Evolutionary conservation across 106 monocot genomes (phyloP).

Genomic region (Chionographis japonica): DNA sequence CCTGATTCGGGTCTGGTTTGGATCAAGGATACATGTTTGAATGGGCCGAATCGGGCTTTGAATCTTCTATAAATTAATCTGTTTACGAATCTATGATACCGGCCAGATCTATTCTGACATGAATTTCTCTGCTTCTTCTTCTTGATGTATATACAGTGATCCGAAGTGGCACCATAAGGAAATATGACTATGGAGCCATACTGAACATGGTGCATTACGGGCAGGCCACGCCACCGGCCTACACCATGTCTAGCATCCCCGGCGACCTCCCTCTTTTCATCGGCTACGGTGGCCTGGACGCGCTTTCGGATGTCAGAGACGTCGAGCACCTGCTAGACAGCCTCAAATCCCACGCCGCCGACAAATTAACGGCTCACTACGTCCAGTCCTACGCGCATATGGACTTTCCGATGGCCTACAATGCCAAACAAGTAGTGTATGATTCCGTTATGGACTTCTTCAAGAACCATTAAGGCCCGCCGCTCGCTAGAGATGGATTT

Average conservation of each 20-base stretch:
- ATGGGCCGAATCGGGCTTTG: too few relatives aligned
- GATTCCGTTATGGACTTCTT: constrained; percentile 39
- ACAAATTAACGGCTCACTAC: constrained; percentile 34
- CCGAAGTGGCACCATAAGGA: constrained; percentile 21
- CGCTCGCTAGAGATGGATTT: neutral
- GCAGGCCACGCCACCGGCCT: constrained; percentile 30
- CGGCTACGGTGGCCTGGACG: constrained; percentile 47
- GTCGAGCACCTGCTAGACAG: constrained; percentile 26
- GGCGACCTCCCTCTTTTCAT: constrained; percentile 35
- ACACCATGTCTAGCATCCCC: constrained; percentile 40
- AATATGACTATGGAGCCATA: constrained; percentile 27
- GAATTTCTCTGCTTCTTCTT: neutral
- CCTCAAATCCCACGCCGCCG: constrained; percentile 23
- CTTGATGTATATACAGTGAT: constrained; percentile 21
- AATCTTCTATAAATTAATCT: too few relatives aligned
- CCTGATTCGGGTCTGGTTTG: too few relatives aligned
- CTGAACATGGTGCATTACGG: constrained; percentile 38
- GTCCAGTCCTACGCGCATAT: constrained; percentile 33
- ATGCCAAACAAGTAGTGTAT: constrained; percentile 30
- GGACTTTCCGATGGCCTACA: constrained; percentile 38
- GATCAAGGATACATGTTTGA: too few relatives aligned
- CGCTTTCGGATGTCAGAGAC: constrained; percentile 26
- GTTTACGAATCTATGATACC: too few relatives aligned
- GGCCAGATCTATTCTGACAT: too few relatives aligned
- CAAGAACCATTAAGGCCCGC: constrained; percentile 1